Conservation (phyloP, 2,329 filamentous ascomycete genomes). For the Gnomoniopsis sp. region DNA sequence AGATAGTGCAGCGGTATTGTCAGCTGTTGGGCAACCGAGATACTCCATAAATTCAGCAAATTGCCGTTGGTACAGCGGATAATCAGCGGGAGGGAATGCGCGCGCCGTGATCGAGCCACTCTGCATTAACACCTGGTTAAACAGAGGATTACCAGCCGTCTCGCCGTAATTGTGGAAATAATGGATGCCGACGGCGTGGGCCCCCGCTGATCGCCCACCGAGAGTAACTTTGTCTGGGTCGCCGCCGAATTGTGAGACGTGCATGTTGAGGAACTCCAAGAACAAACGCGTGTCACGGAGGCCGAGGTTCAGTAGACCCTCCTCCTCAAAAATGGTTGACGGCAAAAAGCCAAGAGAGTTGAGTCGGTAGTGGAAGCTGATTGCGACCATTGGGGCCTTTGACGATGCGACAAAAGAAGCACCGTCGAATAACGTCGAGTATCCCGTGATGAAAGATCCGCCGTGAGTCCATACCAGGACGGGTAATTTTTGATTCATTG, state of each 20-base stretch:
- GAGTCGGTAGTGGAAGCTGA: constrained; percentile 28
- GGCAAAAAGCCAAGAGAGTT: constrained; percentile 27
- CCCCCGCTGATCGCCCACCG: constrained; percentile 15
- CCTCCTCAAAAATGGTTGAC: constrained; percentile 19
- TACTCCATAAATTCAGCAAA: constrained; percentile 27
- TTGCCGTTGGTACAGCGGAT: constrained; percentile 31
- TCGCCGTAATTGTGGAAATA: constrained; percentile 28
- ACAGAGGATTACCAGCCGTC: constrained; percentile 27
- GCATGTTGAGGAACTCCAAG: constrained; percentile 21
- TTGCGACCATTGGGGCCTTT: constrained; percentile 24
- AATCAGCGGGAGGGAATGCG: constrained; percentile 32
- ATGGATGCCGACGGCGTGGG: constrained; percentile 6
- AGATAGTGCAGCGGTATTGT: constrained; percentile 30
- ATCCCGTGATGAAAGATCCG: constrained; percentile 32
- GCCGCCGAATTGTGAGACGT: constrained; percentile 23
- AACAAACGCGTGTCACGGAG: constrained; percentile 19
- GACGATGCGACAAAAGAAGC: constrained; percentile 27
- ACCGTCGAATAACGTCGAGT: constrained; percentile 33
- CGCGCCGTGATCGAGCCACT: constrained; percentile 35
- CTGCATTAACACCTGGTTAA: constrained; percentile 33
- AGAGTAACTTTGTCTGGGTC: constrained; percentile 20
- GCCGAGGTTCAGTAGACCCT: constrained; percentile 24
- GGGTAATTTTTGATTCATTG: constrained; percentile 32
- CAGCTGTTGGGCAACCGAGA: constrained; percentile 27
- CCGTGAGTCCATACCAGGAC: constrained; percentile 39